phyloP scores from a whole-genome alignment of 2,329 filamentous ascomycete species.

The Calcarisporium arbuscula region DNA sequence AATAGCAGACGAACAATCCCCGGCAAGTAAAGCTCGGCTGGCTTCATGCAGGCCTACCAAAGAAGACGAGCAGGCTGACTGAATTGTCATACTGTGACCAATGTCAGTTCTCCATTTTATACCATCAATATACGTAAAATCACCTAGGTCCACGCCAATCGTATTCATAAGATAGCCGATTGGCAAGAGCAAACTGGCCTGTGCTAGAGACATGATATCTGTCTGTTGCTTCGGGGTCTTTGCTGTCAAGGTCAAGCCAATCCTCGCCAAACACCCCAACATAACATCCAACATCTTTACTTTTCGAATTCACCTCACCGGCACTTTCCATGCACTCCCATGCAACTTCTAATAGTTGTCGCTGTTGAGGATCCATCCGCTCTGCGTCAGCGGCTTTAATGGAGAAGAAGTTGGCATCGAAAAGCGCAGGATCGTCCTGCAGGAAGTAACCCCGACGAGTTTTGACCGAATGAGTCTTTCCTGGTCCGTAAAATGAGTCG shows the following conservation, averaged over 20 bases:
- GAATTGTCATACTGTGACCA: slow-evolving; percentile 31
- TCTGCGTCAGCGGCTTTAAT: not conserved
- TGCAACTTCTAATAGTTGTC: slow-evolving; percentile 1
- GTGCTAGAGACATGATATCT: slow-evolving; percentile 18
- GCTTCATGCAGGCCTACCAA: slow-evolving; percentile 36
- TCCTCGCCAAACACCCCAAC: not conserved
- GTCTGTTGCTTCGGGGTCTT: slow-evolving; percentile 6
- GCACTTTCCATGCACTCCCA: slow-evolving; percentile 1
- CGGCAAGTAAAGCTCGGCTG: slow-evolving; percentile 21
- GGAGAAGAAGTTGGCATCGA: slow-evolving; percentile 1
- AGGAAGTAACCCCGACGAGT: slow-evolving; percentile 7
- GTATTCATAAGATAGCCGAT: not conserved
- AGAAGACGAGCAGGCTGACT: slow-evolving; percentile 40
- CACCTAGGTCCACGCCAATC: not conserved
- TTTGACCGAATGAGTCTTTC: slow-evolving; percentile 1
- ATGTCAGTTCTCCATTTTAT: not conserved
- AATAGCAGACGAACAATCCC: slow-evolving; percentile 26
- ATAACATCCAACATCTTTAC: not conserved
- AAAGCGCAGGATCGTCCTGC: not conserved
- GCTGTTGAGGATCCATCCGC: slow-evolving; percentile 1
- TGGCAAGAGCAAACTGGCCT: not conserved
- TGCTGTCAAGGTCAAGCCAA: slow-evolving; percentile 1
- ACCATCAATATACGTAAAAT: not conserved
- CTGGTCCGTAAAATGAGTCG: not conserved
- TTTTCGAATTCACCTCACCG: not conserved